These are phyloP conservation scores for Candida tropicalis DNA, from an alignment of 1,139 yeast genomes.

Conservation along the genomic window DNA sequence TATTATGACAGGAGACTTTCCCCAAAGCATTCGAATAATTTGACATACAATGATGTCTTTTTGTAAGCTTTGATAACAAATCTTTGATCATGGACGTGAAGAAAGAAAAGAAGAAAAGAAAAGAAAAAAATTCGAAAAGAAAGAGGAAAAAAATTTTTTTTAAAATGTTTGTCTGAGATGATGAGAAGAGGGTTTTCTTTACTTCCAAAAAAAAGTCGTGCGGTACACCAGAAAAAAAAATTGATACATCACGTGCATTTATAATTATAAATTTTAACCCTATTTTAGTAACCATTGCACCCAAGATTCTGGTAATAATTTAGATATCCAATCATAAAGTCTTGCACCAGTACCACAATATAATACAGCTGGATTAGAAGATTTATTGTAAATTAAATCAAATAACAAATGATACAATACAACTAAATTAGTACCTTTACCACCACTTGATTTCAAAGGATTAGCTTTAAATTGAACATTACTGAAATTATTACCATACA, in stretches of 20 bases:
- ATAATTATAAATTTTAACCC: not conserved
- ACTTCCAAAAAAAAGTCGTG: not conserved
- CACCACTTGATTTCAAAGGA: constrained; percentile 38
- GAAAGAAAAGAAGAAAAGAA: constrained; percentile 23
- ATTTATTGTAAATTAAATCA: constrained; percentile 48
- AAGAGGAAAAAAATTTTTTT: constrained; percentile 10
- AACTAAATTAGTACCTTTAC: constrained; percentile 44
- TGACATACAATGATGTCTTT: constrained; percentile 38
- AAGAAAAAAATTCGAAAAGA: not conserved
- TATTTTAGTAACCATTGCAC: constrained; percentile 26
- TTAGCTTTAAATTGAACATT: constrained; percentile 34
- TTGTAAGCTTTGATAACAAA: constrained; percentile 83
- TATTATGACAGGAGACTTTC: constrained; percentile 89
- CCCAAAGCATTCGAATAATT: constrained; percentile 67
- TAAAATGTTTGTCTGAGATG: not conserved
- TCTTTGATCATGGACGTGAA: constrained; percentile 68
- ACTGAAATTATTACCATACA: constrained; percentile 40
- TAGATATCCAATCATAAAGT: constrained; percentile 38
- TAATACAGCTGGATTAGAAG: constrained; percentile 32
- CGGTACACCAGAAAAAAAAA: not conserved
- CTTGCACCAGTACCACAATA: constrained; percentile 58
- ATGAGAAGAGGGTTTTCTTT: too few relatives aligned
- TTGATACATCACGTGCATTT: constrained; percentile 3
- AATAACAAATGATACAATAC: constrained; percentile 56
- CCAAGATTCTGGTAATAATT: constrained; percentile 36